Base-by-base conservation (phyloP, 1,139 yeast genomes). In the Yamadazyma kanchanaburiensis region DNA sequence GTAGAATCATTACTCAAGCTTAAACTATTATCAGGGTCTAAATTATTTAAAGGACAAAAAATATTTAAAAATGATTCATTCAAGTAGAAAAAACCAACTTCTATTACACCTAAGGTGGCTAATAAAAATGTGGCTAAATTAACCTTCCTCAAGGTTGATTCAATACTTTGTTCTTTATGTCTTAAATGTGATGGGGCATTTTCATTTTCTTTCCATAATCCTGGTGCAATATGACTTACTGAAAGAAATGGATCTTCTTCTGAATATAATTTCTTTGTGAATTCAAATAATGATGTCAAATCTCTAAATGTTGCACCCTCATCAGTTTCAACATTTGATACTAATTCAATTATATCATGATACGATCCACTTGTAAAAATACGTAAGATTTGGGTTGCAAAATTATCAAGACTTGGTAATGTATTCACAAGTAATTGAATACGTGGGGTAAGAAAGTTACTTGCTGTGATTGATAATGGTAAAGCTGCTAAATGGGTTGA, bases 111-210 rank as follows among this genome's bases (percentile, higher is more conserved):
- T 39, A 88, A 66, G 2, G 94, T 77, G 0, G 96, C 94, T 11
- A 88, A 74, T 25, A 87, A 64, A 51, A 88, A 91, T 0, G 96
- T 87, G 0, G 96, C 86, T 43, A 91, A 58, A 47, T 91, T 91
- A 2, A 88, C 85, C 45, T 89, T 85, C 38, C 95, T 75, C 22
- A 89, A 55, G 0, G 91, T 79, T 14, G 81, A 70, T 39, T 78
- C 85, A 23, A 80, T 69, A 34, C 81, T 71, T 33, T 78, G 82
- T 45, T 80, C 86, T 36, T 77, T 66, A 30, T 73, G 77, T 39
- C 68, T 65, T 42, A 80, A 64, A 51, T 79, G 66, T 18, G 62
- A 50, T 0, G 86, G 85, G 0, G 83, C 71, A 10, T 65, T 59
- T 10, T 69, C 70, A n/a, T 80, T 80, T 38, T 70, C 75, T 37